phyloP scores from a whole-genome alignment of 805 yeast genomes.

The Kodamaea lidongshanica region DNA sequence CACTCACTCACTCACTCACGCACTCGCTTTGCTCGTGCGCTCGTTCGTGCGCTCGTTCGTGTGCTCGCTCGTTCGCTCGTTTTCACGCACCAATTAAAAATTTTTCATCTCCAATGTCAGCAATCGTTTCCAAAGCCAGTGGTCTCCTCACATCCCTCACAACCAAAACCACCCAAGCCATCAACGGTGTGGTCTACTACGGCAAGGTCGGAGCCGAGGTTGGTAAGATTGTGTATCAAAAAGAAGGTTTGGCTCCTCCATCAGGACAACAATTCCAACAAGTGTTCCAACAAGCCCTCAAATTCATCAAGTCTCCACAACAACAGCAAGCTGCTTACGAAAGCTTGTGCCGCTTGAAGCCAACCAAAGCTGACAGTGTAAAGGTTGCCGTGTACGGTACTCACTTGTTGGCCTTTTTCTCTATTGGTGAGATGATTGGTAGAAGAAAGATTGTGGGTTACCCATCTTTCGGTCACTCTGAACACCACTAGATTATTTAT shows the following conservation, averaged over 20 bases:
- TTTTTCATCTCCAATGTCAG: conserved; percentile 27
- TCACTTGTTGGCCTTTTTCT: conserved; percentile 85
- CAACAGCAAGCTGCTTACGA: conserved; percentile 58
- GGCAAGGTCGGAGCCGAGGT: conserved; percentile 59
- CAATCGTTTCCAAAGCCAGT: conserved; percentile 37
- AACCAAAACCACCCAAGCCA: conserved; percentile 32
- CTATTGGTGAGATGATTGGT: conserved; percentile 94
- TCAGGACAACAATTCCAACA: conserved; percentile 65
- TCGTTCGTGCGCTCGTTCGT: neutral
- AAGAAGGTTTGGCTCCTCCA: conserved; percentile 94
- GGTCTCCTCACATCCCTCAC: conserved; percentile 31
- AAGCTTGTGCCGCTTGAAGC: conserved; percentile 39
- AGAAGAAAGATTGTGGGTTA: conserved; percentile 92
- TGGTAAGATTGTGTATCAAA: conserved; percentile 74
- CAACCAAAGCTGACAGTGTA: conserved; percentile 50
- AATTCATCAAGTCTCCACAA: conserved; percentile 30
- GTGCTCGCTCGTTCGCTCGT: conserved; percentile 2
- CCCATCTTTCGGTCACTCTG: conserved; percentile 50
- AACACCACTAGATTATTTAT: conserved; percentile 16
- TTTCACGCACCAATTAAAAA: neutral
- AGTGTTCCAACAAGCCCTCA: conserved; percentile 50
- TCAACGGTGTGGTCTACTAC: conserved; percentile 72
- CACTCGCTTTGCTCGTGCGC: neutral
- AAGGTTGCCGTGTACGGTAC: conserved; percentile 70
- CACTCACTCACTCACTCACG: no score